Conservation (phyloP, 495 filamentous ascomycete species). For the Lepidopterella palustris region DNA sequence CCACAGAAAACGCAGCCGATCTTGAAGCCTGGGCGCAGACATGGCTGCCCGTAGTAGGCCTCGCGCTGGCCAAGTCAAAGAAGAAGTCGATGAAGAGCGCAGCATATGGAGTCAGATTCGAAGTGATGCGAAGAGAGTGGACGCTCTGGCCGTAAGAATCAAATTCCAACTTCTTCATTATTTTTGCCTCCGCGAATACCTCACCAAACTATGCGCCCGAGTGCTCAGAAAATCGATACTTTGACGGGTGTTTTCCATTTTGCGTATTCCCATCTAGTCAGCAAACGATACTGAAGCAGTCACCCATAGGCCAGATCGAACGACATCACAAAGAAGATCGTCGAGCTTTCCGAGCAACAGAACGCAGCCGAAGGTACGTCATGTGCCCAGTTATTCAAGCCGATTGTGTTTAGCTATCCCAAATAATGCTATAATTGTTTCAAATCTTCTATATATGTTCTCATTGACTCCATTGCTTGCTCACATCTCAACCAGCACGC, state of each 20-base stretch:
- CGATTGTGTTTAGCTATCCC: neutral
- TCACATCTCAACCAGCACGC: slow-evolving; percentile 4
- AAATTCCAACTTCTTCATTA: neutral
- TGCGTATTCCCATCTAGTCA: neutral
- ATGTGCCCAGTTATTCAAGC: neutral
- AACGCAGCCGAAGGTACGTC: slow-evolving; percentile 41
- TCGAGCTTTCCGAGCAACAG: slow-evolving; percentile 47
- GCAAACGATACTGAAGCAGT: neutral
- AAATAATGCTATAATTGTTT: neutral
- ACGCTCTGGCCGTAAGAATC: slow-evolving; percentile 34
- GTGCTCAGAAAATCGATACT: too few relatives aligned
- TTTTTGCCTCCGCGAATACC: too few relatives aligned
- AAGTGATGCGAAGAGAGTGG: slow-evolving; percentile 44
- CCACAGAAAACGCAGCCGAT: too few relatives aligned
- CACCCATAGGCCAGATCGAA: slow-evolving; percentile 33
- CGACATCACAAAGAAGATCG: slow-evolving; percentile 47
- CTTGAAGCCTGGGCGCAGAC: too few relatives aligned
- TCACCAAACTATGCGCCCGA: too few relatives aligned
- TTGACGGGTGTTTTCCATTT: neutral
- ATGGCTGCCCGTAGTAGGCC: slow-evolving; percentile 43
- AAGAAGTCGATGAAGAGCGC: slow-evolving; percentile 54
- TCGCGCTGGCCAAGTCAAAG: slow-evolving; percentile 37
- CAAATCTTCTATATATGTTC: neutral
- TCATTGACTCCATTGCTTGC: neutral
- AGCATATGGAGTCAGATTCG: slow-evolving; percentile 59